phyloP scores from a whole-genome alignment of 352 stramenopile genomes.

The Globisporangium heterothallicum region DNA sequence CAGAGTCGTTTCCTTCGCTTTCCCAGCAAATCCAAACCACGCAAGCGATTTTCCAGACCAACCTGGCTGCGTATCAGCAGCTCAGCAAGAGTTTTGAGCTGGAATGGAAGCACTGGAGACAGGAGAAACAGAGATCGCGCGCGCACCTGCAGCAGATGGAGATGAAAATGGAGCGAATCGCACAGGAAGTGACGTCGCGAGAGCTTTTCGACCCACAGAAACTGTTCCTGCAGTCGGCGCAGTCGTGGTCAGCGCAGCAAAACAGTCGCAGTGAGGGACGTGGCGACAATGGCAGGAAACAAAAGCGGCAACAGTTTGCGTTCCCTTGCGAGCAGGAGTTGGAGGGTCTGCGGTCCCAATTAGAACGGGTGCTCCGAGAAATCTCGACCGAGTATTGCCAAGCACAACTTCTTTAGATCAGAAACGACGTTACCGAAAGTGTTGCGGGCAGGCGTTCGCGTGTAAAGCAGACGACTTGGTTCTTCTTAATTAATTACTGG shows the following conservation, averaged over 20 bases:
- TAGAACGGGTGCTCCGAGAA: conserved; percentile 43
- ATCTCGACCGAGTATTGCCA: conserved; percentile 49
- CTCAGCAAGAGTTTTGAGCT: conserved; percentile 24
- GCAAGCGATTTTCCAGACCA: conserved; percentile 24
- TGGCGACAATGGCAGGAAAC: too few relatives aligned
- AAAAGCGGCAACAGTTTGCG: not conserved
- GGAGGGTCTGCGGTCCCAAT: conserved; percentile 29
- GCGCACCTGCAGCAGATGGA: conserved; percentile 40
- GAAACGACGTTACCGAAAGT: not conserved
- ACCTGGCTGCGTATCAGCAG: conserved; percentile 20
- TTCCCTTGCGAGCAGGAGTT: conserved; percentile 29
- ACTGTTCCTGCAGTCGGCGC: conserved; percentile 33
- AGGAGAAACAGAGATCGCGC: conserved; percentile 29
- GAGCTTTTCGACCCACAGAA: conserved; percentile 44
- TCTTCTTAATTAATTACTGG: conserved; percentile 4
- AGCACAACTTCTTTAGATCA: conserved; percentile 31
- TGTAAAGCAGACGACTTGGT: not conserved
- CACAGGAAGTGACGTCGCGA: conserved; percentile 26
- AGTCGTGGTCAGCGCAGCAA: conserved; percentile 13
- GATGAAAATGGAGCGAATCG: conserved; percentile 34
- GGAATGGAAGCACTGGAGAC: conserved; percentile 38
- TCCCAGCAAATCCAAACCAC: conserved; percentile 22
- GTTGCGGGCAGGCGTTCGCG: not conserved
- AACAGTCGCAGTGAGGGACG: not conserved
- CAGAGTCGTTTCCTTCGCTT: conserved; percentile 10